Conservation (phyloP, 306 rosid species). For the cucumber (Cucumis sativus) region Cucumber_9930_V3 NC_026658.2:3425001-3425500, state of each 20-base stretch:
- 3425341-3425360: not conserved
- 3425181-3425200: not conserved
- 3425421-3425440: not conserved
- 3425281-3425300: conserved; percentile 40
- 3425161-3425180: not conserved
- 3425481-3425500: too few species aligned
- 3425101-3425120: too few species aligned
- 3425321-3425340: conserved; percentile 16
- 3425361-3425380: not conserved
- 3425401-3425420: not conserved
- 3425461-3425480: not conserved
- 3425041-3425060: too few species aligned
- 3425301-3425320: conserved; percentile 19
- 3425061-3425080: too few species aligned
- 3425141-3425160: not conserved
- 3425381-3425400: not conserved
- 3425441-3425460: not conserved
- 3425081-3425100: too few species aligned
- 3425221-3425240: conserved; percentile 3
- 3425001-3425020: too few species aligned
- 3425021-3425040: too few species aligned
- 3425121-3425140: not conserved
- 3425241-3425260: not conserved
- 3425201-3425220: not conserved
- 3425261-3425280: conserved; percentile 31